A percentile compares a stretch with the other conserved stretches of the same genome.
phyloP scores from a whole-genome alignment of 345 rosid species.

The Dipteronia sinensis region DNA sequence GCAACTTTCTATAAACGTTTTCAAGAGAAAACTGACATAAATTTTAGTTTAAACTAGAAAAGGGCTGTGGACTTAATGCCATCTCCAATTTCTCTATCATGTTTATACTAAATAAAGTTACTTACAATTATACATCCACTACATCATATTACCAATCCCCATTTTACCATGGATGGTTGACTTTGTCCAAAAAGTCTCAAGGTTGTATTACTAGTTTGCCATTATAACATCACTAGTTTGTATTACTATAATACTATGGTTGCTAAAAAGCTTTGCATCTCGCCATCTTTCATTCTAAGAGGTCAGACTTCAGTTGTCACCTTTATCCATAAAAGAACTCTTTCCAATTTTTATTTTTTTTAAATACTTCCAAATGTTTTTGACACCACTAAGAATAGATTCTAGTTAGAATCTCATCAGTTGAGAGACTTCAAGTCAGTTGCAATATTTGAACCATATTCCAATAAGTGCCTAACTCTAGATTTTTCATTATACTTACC shows the following conservation, averaged over 20 bases:
- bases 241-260: background rate
- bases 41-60: background rate
- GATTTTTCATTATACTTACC: background rate
- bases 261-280: background rate
- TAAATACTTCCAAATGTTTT: slow-evolving; percentile 8
- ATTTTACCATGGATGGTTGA: background rate
- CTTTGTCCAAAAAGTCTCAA: background rate
- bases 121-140: background rate
- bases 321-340: background rate
- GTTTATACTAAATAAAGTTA: background rate
- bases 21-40: background rate
- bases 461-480: background rate
- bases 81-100: background rate
- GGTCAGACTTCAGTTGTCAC: background rate
- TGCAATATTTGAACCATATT: background rate
- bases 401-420: background rate
- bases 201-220: background rate
- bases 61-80: background rate
- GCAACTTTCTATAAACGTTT: background rate
- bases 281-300: background rate
- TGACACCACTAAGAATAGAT: background rate
- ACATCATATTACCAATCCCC: background rate
- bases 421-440: background rate
- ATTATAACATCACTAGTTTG: background rate
- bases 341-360: background rate